Base-by-base conservation (phyloP, 139 green algal species). In the Edaphochlamys debaryana region DNA sequence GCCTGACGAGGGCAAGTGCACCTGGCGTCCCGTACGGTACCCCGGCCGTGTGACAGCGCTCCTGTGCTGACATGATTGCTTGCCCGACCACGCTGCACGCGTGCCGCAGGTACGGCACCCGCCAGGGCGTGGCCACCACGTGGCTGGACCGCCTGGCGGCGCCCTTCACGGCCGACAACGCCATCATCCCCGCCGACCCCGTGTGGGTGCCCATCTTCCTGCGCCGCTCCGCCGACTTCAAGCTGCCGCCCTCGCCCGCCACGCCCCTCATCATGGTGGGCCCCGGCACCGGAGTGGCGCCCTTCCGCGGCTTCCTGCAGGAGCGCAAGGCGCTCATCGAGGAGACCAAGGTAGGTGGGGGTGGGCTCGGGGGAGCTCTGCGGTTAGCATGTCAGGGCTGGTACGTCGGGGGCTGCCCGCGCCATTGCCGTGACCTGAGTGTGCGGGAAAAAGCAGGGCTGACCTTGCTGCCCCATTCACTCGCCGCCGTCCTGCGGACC, bases 251-350 rank as follows among this genome's bases (percentile, higher is more conserved):
- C 37, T 23, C 27, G 75, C 76, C 95, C 37, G 72, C 77, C 25
- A 80, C 69, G 17, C 95, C 95, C 1, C 63, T 96, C 60, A 85
- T 99, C 64, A 97, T 98, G 94, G 93, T 98, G 20, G 96, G 96
- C 3, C 96, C 96, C 0, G 96, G 96, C 67, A 98, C 96, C 1
- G 96, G 96, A 3, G 94, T 98, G 50, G 92, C 93, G 11, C 95
- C 95, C 36, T 96, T 97, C 90, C 86, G 93, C 36, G 95, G 95
- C 36, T 98, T 98, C 86, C 90, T 98, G 60, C 91, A 98, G 87
- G 79, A 87, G 54, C 76, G 88, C n/a, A 60, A 69, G 11, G 88
- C 78, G 29, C 50, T 40, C 36, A 69, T 89, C 20, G 52, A 40
- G 22, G 50, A 50, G 75, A 29, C 48, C 29, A 67, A 72, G 75